These are phyloP conservation scores for Byssothecium circinans DNA, from an alignment of 2,329 filamentous ascomycete species.

Conservation along the genomic window DNA sequence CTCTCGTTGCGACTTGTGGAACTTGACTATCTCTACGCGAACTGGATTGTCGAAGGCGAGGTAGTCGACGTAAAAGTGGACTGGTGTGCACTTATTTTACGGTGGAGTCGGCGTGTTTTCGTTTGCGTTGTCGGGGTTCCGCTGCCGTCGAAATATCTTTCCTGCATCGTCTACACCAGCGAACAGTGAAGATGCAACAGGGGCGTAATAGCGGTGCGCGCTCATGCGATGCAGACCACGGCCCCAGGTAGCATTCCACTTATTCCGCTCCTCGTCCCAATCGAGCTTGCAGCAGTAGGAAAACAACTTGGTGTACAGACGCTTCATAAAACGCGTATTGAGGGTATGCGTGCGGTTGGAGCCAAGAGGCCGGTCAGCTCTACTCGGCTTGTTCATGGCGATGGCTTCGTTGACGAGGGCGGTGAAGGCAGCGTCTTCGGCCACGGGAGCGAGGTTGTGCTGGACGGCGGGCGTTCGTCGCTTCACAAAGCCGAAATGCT, in stretches of 20 bases:
- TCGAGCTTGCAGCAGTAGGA: conserved; percentile 47
- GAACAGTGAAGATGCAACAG: conserved; percentile 30
- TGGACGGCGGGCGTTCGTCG: conserved; percentile 19
- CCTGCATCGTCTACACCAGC: conserved; percentile 31
- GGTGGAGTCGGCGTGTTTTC: conserved; percentile 6
- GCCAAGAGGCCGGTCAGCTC: conserved; percentile 26
- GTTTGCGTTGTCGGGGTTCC: neutral
- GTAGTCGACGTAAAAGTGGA: conserved; percentile 28
- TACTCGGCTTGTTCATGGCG: conserved; percentile 28
- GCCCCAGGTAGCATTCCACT: conserved; percentile 35
- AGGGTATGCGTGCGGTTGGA: conserved; percentile 39
- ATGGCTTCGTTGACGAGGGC: conserved; percentile 21
- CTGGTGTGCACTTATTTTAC: conserved; percentile 18
- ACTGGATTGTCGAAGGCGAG: conserved; percentile 22
- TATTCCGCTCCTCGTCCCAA: conserved; percentile 34
- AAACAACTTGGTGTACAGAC: conserved; percentile 49
- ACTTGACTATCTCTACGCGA: conserved; percentile 20
- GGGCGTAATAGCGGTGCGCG: conserved; percentile 14
- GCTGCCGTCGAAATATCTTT: conserved; percentile 1
- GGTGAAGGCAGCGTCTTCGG: conserved; percentile 8
- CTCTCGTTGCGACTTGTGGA: neutral
- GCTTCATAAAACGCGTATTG: conserved; percentile 49
- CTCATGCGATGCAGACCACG: conserved; percentile 11
- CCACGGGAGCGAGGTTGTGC: neutral
- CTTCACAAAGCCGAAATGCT: conserved; percentile 26